These are phyloP conservation scores for Aureobasidium sp. DNA, from an alignment of 2,329 filamentous ascomycete species.

Conservation along the genomic window DNA sequence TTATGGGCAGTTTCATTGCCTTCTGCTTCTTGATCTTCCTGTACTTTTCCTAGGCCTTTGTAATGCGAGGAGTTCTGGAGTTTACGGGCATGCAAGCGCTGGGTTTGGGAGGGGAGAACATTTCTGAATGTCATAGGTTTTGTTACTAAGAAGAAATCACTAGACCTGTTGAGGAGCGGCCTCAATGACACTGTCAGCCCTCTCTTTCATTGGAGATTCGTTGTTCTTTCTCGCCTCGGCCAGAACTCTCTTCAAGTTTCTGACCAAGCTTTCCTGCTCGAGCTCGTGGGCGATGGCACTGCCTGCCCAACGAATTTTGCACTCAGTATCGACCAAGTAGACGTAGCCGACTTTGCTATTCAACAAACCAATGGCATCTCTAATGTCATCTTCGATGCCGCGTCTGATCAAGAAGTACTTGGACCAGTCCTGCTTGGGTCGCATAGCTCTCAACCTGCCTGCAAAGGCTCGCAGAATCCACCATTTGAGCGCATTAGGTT, in stretches of 20 bases:
- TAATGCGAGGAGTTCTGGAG: slow-evolving; percentile 2
- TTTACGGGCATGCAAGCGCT: background rate
- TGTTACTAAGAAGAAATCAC: background rate
- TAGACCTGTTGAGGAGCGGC: background rate
- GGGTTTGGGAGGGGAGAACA: slow-evolving; percentile 3
- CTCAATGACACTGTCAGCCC: background rate
- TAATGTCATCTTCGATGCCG: slow-evolving; percentile 49
- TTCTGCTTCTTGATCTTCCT: slow-evolving; percentile 84
- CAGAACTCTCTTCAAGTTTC: slow-evolving; percentile 55
- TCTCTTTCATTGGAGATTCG: background rate
- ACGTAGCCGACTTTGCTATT: slow-evolving; percentile 93
- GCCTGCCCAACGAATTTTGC: slow-evolving; percentile 89
- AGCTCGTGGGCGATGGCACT: slow-evolving; percentile 61
- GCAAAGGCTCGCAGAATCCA: slow-evolving; percentile 51
- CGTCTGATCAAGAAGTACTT: slow-evolving; percentile 54
- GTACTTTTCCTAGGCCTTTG: slow-evolving; percentile 55
- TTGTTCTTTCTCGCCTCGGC: slow-evolving; percentile 39
- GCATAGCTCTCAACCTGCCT: slow-evolving; percentile 41
- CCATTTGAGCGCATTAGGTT: slow-evolving; percentile 65
- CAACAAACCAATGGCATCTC: slow-evolving; percentile 59
- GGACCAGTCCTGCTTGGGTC: slow-evolving; percentile 45
- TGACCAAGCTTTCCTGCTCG: slow-evolving; percentile 61
- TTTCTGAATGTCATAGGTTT: background rate
- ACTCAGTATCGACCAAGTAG: slow-evolving; percentile 80
- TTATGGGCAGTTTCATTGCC: slow-evolving; percentile 84